Percentiles rank a stretch among this genome's conserved stretches.
Conservation (phyloP, 208 protist species). For the Leishmania mexicana region DNA sequence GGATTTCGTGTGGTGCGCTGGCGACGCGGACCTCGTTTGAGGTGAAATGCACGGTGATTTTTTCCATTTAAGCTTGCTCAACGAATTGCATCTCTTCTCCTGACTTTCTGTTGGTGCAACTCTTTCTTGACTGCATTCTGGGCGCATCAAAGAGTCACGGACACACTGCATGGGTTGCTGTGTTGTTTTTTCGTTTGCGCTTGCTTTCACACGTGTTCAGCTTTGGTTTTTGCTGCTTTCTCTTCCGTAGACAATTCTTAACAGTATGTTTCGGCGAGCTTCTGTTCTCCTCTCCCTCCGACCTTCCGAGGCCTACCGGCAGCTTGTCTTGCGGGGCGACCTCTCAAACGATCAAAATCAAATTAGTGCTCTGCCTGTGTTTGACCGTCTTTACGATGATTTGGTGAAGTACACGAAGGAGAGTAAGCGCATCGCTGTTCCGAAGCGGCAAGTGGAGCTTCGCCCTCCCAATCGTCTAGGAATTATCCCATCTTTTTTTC, state of each 20-base stretch:
- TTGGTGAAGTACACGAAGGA: slow-evolving; percentile 59
- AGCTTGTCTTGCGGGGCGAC: slow-evolving; percentile 44
- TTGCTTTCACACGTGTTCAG: neutral
- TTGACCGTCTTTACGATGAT: slow-evolving; percentile 84
- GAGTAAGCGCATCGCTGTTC: slow-evolving; percentile 32
- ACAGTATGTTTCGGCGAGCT: slow-evolving; percentile 4
- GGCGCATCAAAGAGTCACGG: neutral
- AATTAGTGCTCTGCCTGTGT: slow-evolving; percentile 62
- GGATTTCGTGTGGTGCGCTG: neutral
- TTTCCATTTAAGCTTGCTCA: neutral
- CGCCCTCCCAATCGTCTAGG: slow-evolving; percentile 84
- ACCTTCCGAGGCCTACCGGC: slow-evolving; percentile 65
- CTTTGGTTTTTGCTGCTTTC: neutral
- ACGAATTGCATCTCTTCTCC: neutral
- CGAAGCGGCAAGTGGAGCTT: slow-evolving; percentile 68
- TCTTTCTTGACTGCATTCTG: neutral
- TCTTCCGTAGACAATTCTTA: neutral
- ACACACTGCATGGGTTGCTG: neutral
- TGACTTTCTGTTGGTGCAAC: neutral
- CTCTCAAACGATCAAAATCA: slow-evolving; percentile 73
- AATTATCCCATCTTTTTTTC: slow-evolving; percentile 78
- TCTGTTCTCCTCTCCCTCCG: slow-evolving; percentile 9
- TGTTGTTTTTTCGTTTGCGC: neutral
- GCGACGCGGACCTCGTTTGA: neutral
- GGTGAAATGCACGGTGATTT: neutral